Conservation (phyloP, 2,329 filamentous ascomycete genomes). For the Colletotrichum plurivorum region DNA sequence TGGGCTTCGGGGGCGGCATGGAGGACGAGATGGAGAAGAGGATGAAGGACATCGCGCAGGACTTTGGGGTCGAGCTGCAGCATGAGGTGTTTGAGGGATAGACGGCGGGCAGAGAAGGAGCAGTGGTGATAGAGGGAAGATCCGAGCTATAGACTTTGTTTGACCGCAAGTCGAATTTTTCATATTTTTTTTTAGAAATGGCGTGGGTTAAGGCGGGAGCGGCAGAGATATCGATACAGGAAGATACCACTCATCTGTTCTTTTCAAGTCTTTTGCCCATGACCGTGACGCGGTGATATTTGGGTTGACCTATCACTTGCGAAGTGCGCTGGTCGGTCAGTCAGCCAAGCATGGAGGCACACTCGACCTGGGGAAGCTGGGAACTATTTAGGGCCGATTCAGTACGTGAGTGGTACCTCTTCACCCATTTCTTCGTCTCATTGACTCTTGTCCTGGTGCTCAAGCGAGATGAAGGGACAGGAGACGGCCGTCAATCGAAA, state of each 20-base stretch:
- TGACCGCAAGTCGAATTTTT: too few species aligned
- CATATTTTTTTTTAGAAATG: background rate
- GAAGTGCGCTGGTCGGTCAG: too few species aligned
- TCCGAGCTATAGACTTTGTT: background rate
- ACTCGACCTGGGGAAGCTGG: too few species aligned
- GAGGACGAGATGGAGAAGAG: slow-evolving; percentile 92
- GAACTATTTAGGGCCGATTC: too few species aligned
- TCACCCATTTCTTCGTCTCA: too few species aligned
- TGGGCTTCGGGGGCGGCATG: slow-evolving; percentile 87
- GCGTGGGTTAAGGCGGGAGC: slow-evolving; percentile 13
- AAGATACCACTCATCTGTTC: slow-evolving; percentile 23
- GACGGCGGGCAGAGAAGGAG: slow-evolving; percentile 13
- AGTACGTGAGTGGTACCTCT: too few species aligned
- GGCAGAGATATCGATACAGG: slow-evolving; percentile 14
- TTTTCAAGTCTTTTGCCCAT: background rate
- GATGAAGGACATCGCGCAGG: slow-evolving; percentile 90
- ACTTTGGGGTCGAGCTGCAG: slow-evolving; percentile 92
- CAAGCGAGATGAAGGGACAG: too few species aligned
- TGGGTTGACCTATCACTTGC: too few species aligned
- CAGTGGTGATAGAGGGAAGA: background rate
- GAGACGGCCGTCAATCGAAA: too few species aligned
- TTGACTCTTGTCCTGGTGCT: too few species aligned
- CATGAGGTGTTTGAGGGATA: slow-evolving; percentile 90
- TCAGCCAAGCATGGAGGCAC: too few species aligned
- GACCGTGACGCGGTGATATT: background rate